phyloP scores from a whole-genome alignment of 352 stramenopile genomes.

The Thalassiosira exigua region DNA sequence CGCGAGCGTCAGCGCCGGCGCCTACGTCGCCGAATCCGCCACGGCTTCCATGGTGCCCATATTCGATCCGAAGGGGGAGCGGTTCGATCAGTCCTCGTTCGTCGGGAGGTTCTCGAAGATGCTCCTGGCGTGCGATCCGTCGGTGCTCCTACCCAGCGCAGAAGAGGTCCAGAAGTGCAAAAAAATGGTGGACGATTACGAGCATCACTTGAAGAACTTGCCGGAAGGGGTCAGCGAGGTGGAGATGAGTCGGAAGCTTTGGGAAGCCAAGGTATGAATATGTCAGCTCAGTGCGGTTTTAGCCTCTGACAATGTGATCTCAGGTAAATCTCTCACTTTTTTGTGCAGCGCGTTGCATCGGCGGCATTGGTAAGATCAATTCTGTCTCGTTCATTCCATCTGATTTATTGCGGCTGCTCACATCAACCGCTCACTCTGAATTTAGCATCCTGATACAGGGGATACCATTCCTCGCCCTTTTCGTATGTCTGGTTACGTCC shows the following conservation, averaged over 20 bases:
- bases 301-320: no score
- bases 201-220: conserved; percentile 18
- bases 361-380: no score
- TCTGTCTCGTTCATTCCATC: no score
- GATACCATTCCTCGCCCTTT: no score
- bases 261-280: no score
- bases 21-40: conserved; percentile 45
- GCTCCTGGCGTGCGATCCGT: conserved; percentile 74
- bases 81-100: conserved; percentile 72
- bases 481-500: no score
- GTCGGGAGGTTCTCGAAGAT: conserved; percentile 69
- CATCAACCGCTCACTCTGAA: no score
- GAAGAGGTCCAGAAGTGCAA: conserved; percentile 50
- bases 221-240: conserved; percentile 28
- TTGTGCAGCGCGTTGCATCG: no score
- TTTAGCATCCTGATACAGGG: no score
- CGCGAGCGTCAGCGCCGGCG: conserved; percentile 43
- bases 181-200: conserved; percentile 48
- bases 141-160: conserved; percentile 55
- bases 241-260: conserved; percentile 67
- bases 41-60: conserved; percentile 55
- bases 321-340: no score
- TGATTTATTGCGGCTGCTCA: no score
- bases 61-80: conserved; percentile 61
- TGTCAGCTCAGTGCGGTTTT: no score